phyloP scores from a whole-genome alignment of 2,329 filamentous ascomycete species.

The Pyrenochaeta sp. region DNA sequence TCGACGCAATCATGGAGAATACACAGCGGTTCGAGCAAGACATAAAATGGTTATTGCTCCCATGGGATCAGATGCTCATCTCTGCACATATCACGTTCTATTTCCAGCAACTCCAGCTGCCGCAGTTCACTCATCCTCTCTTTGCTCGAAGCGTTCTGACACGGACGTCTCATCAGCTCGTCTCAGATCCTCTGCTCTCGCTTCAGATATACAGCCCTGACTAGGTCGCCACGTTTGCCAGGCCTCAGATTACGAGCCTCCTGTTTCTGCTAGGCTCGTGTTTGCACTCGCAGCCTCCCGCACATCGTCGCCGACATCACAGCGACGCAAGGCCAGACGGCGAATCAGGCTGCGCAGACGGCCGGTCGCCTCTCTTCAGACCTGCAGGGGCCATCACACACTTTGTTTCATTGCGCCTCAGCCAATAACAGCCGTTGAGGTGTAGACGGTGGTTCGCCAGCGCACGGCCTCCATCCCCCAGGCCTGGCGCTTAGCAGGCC shows the following conservation, averaged over 20 bases:
- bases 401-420: slow-evolving; percentile 36
- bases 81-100: slow-evolving; percentile 31
- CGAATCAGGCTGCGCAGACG: slow-evolving; percentile 36
- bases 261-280: slow-evolving; percentile 20
- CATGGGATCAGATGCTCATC: slow-evolving; percentile 34
- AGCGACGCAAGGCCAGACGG: slow-evolving; percentile 21
- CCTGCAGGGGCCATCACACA: slow-evolving; percentile 50
- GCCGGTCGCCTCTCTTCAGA: slow-evolving; percentile 23
- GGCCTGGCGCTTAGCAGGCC: slow-evolving; percentile 41
- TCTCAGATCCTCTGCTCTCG: slow-evolving; percentile 30
- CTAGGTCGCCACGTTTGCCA: slow-evolving; percentile 33
- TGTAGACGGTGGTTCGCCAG: slow-evolving; percentile 20
- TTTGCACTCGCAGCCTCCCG: slow-evolving; percentile 34
- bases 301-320: slow-evolving; percentile 35
- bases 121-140: slow-evolving; percentile 19
- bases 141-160: slow-evolving; percentile 16
- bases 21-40: slow-evolving; percentile 44
- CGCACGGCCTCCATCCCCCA: slow-evolving; percentile 25
- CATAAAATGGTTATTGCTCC: slow-evolving; percentile 42
- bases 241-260: slow-evolving; percentile 23
- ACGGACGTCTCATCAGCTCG: slow-evolving; percentile 36
- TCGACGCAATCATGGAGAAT: slow-evolving; percentile 31
- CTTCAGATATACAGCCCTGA: slow-evolving; percentile 29
- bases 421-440: slow-evolving; percentile 24
- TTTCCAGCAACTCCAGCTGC: slow-evolving; percentile 25